Conservation (phyloP, 176 grass and related monocot genomes). For the Ampelocalamus luodianensis region DNA sequence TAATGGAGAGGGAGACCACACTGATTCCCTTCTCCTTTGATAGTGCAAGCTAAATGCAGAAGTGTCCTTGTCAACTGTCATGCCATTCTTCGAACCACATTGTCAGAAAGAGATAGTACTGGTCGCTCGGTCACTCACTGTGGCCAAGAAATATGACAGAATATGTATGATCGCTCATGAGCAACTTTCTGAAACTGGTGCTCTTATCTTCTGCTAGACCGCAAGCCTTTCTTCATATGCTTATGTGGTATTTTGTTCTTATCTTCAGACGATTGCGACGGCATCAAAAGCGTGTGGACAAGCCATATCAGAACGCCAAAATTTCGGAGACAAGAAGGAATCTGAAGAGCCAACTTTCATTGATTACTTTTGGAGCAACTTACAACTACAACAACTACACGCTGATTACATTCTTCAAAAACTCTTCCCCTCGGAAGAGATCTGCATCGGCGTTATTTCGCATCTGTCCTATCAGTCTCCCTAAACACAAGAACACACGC, state of each 20-base stretch:
- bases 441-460: conserved; percentile 17
- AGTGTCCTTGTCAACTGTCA: neutral
- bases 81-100: neutral
- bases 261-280: neutral
- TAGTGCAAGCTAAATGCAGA: neutral
- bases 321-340: neutral
- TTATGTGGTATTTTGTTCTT: neutral
- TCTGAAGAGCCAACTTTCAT: neutral
- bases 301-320: neutral
- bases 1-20: neutral
- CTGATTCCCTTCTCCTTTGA: neutral
- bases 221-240: neutral
- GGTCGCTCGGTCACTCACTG: neutral
- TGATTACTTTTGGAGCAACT: conserved; percentile 3
- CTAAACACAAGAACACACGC: conserved; percentile 22
- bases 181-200: neutral
- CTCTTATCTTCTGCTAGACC: neutral
- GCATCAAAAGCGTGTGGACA: neutral
- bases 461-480: neutral
- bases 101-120: neutral
- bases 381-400: neutral
- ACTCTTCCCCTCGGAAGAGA: conserved; percentile 39
- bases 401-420: conserved; percentile 39
- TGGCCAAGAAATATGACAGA: neutral
- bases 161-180: neutral